Percentiles rank a stretch among this genome's conserved stretches.
These are phyloP conservation scores for Mycena epipterygia DNA, from an alignment of 768 basidiomycete genomes.

Conservation along the genomic window DNA sequence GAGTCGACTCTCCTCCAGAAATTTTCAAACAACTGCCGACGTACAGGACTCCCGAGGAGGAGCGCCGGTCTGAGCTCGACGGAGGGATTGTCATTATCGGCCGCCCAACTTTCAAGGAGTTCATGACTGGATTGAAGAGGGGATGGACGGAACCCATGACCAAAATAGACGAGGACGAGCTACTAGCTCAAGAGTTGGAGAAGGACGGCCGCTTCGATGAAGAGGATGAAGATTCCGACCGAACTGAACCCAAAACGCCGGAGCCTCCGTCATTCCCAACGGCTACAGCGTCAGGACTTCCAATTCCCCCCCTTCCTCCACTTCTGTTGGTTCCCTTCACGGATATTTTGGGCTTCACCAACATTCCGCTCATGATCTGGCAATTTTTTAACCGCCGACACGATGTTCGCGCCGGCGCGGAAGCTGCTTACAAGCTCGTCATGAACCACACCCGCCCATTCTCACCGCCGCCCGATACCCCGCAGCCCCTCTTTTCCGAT, in stretches of 20 bases:
- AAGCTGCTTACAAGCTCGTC: slow-evolving; percentile 85
- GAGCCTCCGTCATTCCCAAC: neutral
- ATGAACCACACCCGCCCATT: slow-evolving; percentile 74
- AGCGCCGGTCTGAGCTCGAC: slow-evolving; percentile 71
- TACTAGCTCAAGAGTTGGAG: slow-evolving; percentile 74
- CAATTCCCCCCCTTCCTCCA: slow-evolving; percentile 75
- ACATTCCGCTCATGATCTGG: slow-evolving; percentile 91
- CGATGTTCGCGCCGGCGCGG: slow-evolving; percentile 84
- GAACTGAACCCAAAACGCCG: neutral
- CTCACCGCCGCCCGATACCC: slow-evolving; percentile 46
- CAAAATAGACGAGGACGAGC: slow-evolving; percentile 78
- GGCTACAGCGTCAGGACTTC: slow-evolving; percentile 23
- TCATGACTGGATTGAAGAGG: slow-evolving; percentile 85
- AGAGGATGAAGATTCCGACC: slow-evolving; percentile 37
- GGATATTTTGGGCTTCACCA: slow-evolving; percentile 84
- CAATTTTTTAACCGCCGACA: slow-evolving; percentile 92
- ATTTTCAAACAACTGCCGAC: slow-evolving; percentile 63
- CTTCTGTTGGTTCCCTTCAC: slow-evolving; percentile 82
- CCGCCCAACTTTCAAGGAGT: slow-evolving; percentile 94
- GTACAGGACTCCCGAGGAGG: slow-evolving; percentile 64
- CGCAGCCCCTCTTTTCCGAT: slow-evolving; percentile 44
- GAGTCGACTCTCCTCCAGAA: slow-evolving; percentile 67
- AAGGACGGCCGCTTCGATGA: slow-evolving; percentile 85
- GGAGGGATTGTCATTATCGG: slow-evolving; percentile 92
- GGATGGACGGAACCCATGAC: slow-evolving; percentile 88